Base-by-base conservation (phyloP, 164 flowering plant genomes). In the Stephania cephalantha region DNA sequence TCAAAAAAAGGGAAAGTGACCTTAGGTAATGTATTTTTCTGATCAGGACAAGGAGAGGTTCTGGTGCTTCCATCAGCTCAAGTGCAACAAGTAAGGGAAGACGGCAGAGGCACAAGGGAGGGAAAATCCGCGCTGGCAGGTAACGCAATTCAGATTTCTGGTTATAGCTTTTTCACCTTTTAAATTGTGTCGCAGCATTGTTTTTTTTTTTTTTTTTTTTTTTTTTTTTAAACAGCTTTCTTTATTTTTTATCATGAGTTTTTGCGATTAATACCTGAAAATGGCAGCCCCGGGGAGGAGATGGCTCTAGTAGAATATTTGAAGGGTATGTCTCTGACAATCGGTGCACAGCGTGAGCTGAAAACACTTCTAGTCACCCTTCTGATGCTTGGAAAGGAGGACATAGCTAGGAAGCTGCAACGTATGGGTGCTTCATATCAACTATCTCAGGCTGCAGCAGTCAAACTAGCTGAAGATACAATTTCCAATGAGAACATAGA, bases 121-220 rank as follows among this genome's bases (percentile, higher is more conserved):
- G 97, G 63, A 94, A 88, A 85, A 95, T 95, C 67, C 98, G 98
- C 70, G 94, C 99, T 71, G 98, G 98, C 72, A 96, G 99, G 99
- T 96, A 86, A 48, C 71, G 3, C 35, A 15, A 53, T 76, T 76
- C 53, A 4, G 12, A 61, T 29, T 76, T 15, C 42, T n/a, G 35
- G 69, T 42, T 61, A 61, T 61, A 25, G 29, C 44, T 42, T 25
- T 25, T 65, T 58, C 64, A 5, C 9, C 7, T 20, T 61, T 25
- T 61, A 61, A 25, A 20, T 61, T 61, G 22, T 61, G 20, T 20
- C 29, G 8, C 7, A 30, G 30, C 42, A 30, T n/a, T 70, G 10
- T 20, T 70, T 70, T 0, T 70, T 48, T 20, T 46, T 31, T 22
- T 20, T n/a, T 22, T 20, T 70, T 15, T 4, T 29, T 70, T 70